These are phyloP conservation scores for Podospora didyma DNA, from an alignment of 495 filamentous ascomycete genomes.

Conservation along the genomic window DNA sequence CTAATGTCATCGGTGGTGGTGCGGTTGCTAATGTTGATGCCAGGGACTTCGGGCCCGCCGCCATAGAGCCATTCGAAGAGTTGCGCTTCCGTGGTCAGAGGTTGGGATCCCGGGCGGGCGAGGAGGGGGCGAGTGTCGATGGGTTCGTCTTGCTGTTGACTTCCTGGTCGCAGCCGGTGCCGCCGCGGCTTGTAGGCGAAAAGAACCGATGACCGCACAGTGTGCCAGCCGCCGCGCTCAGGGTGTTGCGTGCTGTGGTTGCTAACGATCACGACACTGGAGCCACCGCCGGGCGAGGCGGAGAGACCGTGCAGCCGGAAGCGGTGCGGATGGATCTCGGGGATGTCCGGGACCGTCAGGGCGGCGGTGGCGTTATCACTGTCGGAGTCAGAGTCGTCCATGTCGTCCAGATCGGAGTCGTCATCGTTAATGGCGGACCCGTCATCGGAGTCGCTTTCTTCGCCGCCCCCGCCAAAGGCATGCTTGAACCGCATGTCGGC, in stretches of 20 bases:
- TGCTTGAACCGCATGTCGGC: constrained; percentile 21
- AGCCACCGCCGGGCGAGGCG: constrained; percentile 40
- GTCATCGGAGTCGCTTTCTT: constrained; percentile 7
- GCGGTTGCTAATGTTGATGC: constrained; percentile 17
- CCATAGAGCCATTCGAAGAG: constrained; percentile 49
- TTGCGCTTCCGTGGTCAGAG: constrained; percentile 33
- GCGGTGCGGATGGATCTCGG: constrained; percentile 38
- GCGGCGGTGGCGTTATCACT: constrained; percentile 16
- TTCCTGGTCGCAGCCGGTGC: not conserved
- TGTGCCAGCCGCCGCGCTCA: constrained; percentile 41
- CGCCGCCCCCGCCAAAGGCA: constrained; percentile 1
- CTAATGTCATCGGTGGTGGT: not conserved
- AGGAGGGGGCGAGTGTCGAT: not conserved
- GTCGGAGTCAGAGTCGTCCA: constrained; percentile 11
- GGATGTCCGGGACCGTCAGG: constrained; percentile 27
- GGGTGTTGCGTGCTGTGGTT: constrained; percentile 35
- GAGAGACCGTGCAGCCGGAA: constrained; percentile 43
- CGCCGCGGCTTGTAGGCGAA: constrained; percentile 30
- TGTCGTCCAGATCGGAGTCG: constrained; percentile 10
- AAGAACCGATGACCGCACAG: constrained; percentile 32
- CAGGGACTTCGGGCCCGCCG: constrained; percentile 36
- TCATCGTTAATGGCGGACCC: constrained; percentile 20
- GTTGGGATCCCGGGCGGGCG: not conserved
- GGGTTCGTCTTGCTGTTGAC: not conserved
- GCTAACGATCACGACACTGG: constrained; percentile 34